Evolutionary conservation across 108 stramenopile species (phyloP).

Genomic region (Cyclostephanos tholiformis): DNA sequence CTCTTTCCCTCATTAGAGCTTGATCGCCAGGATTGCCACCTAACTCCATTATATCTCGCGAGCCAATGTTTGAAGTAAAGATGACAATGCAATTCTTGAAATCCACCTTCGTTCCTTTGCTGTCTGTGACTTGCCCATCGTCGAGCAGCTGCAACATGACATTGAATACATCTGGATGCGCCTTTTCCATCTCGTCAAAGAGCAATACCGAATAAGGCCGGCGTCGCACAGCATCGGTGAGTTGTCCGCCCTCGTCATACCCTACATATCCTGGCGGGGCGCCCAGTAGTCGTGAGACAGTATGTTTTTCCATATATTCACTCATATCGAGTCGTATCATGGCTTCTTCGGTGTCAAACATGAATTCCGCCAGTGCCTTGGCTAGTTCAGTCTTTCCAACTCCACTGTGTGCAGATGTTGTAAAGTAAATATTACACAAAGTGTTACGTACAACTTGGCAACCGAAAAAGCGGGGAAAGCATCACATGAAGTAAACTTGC

Average conservation of each 20-base stretch:
- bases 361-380: constrained; percentile 90
- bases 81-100: constrained; percentile 96
- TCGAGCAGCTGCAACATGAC: constrained; percentile 97
- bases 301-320: constrained; percentile 94
- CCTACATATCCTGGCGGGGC: constrained; percentile 90
- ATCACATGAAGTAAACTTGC: not conserved
- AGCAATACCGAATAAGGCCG: constrained; percentile 95
- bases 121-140: constrained; percentile 98
- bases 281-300: constrained; percentile 92
- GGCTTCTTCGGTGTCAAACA: constrained; percentile 92
- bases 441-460: not conserved
- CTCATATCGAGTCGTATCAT: constrained; percentile 97
- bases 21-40: constrained; percentile 59
- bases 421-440: not conserved
- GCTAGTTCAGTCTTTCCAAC: constrained; percentile 95
- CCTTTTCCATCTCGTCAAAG: constrained; percentile 99
- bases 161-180: constrained; percentile 98
- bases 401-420: constrained; percentile 14
- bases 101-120: constrained; percentile 94
- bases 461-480: not conserved
- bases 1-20: constrained; percentile 67
- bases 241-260: constrained; percentile 98
- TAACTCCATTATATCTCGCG: constrained; percentile 86
- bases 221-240: constrained; percentile 97
- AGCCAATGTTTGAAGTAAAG: constrained; percentile 97